These are phyloP conservation scores for Cordyceps militaris DNA, from an alignment of 2,329 filamentous ascomycete species.

Conservation along the genomic window DNA sequence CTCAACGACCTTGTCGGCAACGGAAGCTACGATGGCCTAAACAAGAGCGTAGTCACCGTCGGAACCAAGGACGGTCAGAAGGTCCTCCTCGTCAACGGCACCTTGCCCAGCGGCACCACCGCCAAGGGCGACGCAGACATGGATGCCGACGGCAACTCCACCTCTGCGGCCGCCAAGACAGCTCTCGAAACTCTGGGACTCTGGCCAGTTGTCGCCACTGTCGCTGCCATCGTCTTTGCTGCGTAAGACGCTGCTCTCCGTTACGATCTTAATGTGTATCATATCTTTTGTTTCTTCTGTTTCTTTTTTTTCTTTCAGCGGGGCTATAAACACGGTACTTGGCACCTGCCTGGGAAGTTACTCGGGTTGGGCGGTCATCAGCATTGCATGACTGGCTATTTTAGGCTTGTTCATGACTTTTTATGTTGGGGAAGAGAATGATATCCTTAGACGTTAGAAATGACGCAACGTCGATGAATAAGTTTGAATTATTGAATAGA, in stretches of 20 bases:
- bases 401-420: neutral
- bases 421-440: neutral
- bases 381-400: neutral
- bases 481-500: neutral
- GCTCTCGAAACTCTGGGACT: constrained; percentile 36
- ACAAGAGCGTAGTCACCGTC: constrained; percentile 56
- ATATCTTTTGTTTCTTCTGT: neutral
- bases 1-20: constrained; percentile 58
- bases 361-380: neutral
- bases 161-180: constrained; percentile 25
- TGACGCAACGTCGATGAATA: neutral
- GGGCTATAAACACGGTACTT: neutral
- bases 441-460: constrained; percentile 5
- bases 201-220: constrained; percentile 43
- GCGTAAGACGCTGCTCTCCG: constrained; percentile 23
- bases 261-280: constrained; percentile 6
- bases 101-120: constrained; percentile 61
- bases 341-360: neutral
- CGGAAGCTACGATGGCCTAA: constrained; percentile 51
- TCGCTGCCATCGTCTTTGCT: constrained; percentile 37
- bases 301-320: neutral
- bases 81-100: constrained; percentile 69
- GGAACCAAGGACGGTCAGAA: constrained; percentile 54
- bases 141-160: constrained; percentile 34
- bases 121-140: constrained; percentile 28